Evolutionary conservation across 2,329 filamentous ascomycete species (phyloP).

Genomic region (Trichoderma arundinaceum): DNA sequence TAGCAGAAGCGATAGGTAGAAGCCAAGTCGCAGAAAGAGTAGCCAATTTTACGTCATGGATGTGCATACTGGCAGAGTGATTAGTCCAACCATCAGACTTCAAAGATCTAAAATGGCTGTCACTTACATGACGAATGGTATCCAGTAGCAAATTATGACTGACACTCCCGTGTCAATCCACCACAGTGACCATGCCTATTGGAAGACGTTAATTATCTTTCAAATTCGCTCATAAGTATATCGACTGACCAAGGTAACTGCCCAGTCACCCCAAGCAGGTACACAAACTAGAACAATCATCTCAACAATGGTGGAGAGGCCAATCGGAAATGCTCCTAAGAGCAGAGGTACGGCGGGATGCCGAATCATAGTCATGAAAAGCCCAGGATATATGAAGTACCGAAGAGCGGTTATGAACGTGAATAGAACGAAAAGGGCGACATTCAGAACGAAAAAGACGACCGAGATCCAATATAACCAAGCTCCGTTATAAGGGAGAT

Average conservation of each 20-base stretch:
- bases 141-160: slow-evolving; percentile 10
- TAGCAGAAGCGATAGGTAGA: slow-evolving; percentile 10
- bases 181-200: slow-evolving; percentile 16
- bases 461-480: slow-evolving; percentile 14
- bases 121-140: slow-evolving; percentile 22
- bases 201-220: background rate
- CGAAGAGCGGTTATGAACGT: slow-evolving; percentile 13
- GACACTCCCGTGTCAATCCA: slow-evolving; percentile 19
- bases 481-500: slow-evolving; percentile 5
- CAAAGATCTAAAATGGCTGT: background rate
- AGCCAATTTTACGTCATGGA: background rate
- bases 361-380: slow-evolving; percentile 9
- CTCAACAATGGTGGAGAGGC: slow-evolving; percentile 14
- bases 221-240: background rate
- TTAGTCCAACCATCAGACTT: background rate
- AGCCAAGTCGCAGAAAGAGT: slow-evolving; percentile 22
- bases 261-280: slow-evolving; percentile 9
- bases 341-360: slow-evolving; percentile 1
- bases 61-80: background rate
- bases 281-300: slow-evolving; percentile 12
- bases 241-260: background rate
- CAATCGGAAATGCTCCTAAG: slow-evolving; percentile 18
- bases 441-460: background rate
- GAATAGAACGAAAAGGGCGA: slow-evolving; percentile 2
- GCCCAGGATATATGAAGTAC: background rate